Percentiles rank a stretch among this genome's conserved stretches.
These are phyloP conservation scores for Penicillium sp. DNA, from an alignment of 2,329 filamentous ascomycete genomes.

Conservation along the genomic window DNA sequence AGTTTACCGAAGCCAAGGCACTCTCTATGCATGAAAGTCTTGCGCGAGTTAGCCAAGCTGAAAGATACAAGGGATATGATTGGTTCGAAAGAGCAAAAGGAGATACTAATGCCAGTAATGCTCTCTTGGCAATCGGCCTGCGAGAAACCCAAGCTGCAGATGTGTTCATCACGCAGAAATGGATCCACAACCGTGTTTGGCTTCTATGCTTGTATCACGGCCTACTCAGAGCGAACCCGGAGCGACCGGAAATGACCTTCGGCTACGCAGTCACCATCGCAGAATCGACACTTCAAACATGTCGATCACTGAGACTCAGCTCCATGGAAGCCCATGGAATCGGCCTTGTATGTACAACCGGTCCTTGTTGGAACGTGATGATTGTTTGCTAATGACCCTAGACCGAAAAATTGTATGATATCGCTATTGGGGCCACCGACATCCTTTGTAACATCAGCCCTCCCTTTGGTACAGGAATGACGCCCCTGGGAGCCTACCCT, in stretches of 20 bases:
- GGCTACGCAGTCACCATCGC: conserved; percentile 40
- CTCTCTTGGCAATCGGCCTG: conserved; percentile 27
- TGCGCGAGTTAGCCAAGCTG: conserved; percentile 32
- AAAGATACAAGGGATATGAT: conserved; percentile 38
- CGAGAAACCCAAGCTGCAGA: conserved; percentile 45
- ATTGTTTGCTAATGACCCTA: conserved; percentile 10
- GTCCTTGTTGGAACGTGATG: neutral
- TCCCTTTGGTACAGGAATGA: conserved; percentile 20
- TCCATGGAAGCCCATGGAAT: conserved; percentile 47
- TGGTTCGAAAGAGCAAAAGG: conserved; percentile 37
- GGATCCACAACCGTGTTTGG: conserved; percentile 46
- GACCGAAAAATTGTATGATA: conserved; percentile 44
- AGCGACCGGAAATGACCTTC: conserved; percentile 39
- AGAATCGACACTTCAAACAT: conserved; percentile 35
- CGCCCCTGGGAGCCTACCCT: conserved; percentile 12
- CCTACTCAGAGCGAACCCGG: conserved; percentile 34
- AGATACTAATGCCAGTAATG: conserved; percentile 20
- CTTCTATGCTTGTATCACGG: conserved; percentile 43
- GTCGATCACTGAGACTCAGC: conserved; percentile 32
- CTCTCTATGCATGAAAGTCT: conserved; percentile 38
- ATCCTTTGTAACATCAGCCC: conserved; percentile 29
- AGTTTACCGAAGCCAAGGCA: conserved; percentile 66
- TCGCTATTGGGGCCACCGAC: conserved; percentile 34
- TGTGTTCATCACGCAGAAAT: conserved; percentile 45
- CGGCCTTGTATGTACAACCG: conserved; percentile 32